Percentiles rank a stretch among this genome's conserved stretches.
phyloP scores from a whole-genome alignment of 2,329 filamentous ascomycete species.

The Mariannaea elegans region DNA sequence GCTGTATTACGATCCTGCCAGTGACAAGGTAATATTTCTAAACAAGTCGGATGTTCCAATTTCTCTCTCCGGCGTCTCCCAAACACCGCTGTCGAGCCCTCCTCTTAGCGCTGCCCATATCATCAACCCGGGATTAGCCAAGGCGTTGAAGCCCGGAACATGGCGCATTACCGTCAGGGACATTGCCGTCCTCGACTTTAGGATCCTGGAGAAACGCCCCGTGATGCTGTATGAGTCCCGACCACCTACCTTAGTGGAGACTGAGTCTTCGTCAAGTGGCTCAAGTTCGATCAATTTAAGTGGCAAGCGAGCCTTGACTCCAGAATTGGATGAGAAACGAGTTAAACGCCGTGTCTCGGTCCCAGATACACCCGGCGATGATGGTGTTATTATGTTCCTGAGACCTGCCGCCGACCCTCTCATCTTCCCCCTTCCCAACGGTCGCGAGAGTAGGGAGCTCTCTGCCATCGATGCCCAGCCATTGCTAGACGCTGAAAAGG shows the following conservation, averaged over 20 bases:
- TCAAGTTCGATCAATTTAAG: constrained; percentile 54
- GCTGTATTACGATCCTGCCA: constrained; percentile 67
- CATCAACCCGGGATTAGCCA: constrained; percentile 55
- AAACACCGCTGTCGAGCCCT: constrained; percentile 49
- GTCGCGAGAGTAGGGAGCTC: constrained; percentile 57
- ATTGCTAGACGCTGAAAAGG: constrained; percentile 59
- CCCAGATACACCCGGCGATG: constrained; percentile 44
- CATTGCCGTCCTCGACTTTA: constrained; percentile 64
- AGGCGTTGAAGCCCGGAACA: constrained; percentile 61
- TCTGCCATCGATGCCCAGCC: constrained; percentile 57
- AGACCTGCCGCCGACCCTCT: constrained; percentile 59
- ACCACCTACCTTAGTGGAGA: constrained; percentile 39
- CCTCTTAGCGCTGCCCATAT: constrained; percentile 53
- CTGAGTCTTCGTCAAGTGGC: constrained; percentile 42
- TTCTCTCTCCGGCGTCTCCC: constrained; percentile 56
- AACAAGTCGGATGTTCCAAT: constrained; percentile 66
- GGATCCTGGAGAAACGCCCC: constrained; percentile 64
- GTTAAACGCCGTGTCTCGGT: constrained; percentile 53
- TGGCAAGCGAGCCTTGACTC: constrained; percentile 60
- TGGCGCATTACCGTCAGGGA: constrained; percentile 64
- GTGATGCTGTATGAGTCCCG: constrained; percentile 50
- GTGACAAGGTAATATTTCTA: constrained; percentile 65
- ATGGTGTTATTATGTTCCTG: constrained; percentile 65
- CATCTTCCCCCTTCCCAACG: constrained; percentile 61
- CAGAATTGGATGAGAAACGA: constrained; percentile 55